Evolutionary conservation across 805 yeast species (phyloP), one percentile per base, ranked within the genome.

Genomic region (Metschnikowia reukaufii): DNA sequence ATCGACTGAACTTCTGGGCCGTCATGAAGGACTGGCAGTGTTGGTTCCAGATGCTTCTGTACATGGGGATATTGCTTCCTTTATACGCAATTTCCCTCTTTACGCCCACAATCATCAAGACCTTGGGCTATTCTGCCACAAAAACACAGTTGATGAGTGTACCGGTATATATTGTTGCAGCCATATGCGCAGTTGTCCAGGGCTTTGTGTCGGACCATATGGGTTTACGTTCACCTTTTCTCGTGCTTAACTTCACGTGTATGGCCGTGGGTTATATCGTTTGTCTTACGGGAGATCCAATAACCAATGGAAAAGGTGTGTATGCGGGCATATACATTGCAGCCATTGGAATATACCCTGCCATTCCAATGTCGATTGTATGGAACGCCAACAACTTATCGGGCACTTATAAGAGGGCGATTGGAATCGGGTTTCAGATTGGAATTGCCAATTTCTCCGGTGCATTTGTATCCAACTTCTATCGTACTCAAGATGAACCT

Each of bases 61-160:
- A 65, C 49, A 60, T 59, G 56, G 68, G 65, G 7, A 51, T 63
- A 19, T 56, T 58, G 47, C 60, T 63, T 25, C 71, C 74, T 20
- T 58, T 65, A 5, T 70, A 70, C 46, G 72, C 66, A 9, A 50
- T 73, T 17, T 66, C 78, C 18, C 65, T 72, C 16, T 74, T 76
- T 47, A 54, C 76, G 27, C 79, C 80, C 8, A 66, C 78, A 3
- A 70, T 76, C 48, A 67, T 76, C 48, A 67, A 58, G 39, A 65
- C 63, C 44, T 62, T 76, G 61, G 80, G 80, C 1, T 74, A 73
- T 56, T 57, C 71, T 36, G 61, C 65, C 21, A 63, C 69, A 25
- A 59, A 55, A 16, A 70, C 78, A 0, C 79, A 76, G 55, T 63
- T 74, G 10, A 49, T 76, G 62, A 67, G 78, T 0, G 73, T 73